Percentiles rank a stretch among this genome's conserved stretches.
phyloP scores from a whole-genome alignment of 2,329 filamentous ascomycete genomes.

The Penicillium sp. region DNA sequence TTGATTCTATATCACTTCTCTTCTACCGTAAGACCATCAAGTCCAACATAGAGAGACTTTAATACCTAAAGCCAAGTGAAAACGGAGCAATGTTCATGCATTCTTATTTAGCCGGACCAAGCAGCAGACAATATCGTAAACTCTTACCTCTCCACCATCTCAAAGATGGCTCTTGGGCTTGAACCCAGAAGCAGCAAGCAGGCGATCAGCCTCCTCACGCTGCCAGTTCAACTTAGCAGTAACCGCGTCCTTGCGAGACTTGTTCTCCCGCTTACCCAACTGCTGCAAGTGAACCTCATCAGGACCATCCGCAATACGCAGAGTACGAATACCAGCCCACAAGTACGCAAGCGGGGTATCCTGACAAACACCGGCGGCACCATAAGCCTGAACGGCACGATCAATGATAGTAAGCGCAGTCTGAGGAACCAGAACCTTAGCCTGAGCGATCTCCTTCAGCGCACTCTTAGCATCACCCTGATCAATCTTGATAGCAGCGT shows the following conservation, averaged over 20 bases:
- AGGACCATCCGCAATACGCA: constrained; percentile 86
- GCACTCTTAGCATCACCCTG: constrained; percentile 82
- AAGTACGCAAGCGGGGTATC: constrained; percentile 86
- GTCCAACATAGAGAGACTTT: neutral
- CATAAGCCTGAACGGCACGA: constrained; percentile 88
- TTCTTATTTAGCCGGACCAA: neutral
- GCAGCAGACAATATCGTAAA: neutral
- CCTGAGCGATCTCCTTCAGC: constrained; percentile 89
- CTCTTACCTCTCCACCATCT: neutral
- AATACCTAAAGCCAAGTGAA: neutral
- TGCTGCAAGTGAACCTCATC: constrained; percentile 84
- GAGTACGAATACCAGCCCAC: constrained; percentile 77
- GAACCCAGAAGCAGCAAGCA: constrained; percentile 40
- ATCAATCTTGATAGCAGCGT: constrained; percentile 95
- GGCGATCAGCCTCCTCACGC: constrained; percentile 37
- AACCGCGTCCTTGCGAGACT: constrained; percentile 48
- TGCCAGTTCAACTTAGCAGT: constrained; percentile 47
- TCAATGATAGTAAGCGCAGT: constrained; percentile 86
- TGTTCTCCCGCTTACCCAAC: constrained; percentile 57
- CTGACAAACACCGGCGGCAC: constrained; percentile 86
- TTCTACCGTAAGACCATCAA: neutral
- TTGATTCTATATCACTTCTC: neutral
- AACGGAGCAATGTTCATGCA: neutral
- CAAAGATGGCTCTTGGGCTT: constrained; percentile 39
- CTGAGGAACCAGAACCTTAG: constrained; percentile 86